Evolutionary conservation across 805 yeast species (phyloP).

Genomic region (Ogataea salicorniae): DNA sequence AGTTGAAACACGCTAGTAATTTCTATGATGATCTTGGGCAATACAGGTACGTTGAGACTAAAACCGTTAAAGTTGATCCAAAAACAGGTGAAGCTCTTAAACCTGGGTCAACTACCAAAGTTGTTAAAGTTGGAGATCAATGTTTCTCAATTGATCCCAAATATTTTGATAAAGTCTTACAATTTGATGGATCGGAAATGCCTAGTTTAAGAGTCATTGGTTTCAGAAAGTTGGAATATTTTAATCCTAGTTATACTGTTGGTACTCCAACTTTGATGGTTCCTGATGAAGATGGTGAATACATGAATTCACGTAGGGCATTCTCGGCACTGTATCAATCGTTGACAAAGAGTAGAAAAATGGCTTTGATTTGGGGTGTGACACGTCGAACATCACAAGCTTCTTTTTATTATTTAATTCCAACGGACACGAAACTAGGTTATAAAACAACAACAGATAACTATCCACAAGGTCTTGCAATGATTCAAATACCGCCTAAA

Average conservation of each 20-base stretch:
- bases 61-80: slow-evolving; percentile 34
- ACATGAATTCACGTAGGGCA: slow-evolving; percentile 59
- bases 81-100: slow-evolving; percentile 38
- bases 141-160: slow-evolving; percentile 34
- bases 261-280: slow-evolving; percentile 58
- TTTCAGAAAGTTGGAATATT: slow-evolving; percentile 45
- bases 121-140: slow-evolving; percentile 44
- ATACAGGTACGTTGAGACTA: slow-evolving; percentile 47
- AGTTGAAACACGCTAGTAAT: slow-evolving; percentile 41
- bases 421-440: slow-evolving; percentile 34
- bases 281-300: slow-evolving; percentile 55
- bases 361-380: slow-evolving; percentile 73
- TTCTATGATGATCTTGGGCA: slow-evolving; percentile 51
- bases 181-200: slow-evolving; percentile 28
- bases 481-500: slow-evolving; percentile 63
- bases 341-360: slow-evolving; percentile 44
- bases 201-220: slow-evolving; percentile 66
- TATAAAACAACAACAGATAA: slow-evolving; percentile 10
- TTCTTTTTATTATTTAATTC: slow-evolving; percentile 50
- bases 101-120: slow-evolving; percentile 29
- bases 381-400: slow-evolving; percentile 51
- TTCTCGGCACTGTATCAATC: slow-evolving; percentile 64
- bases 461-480: slow-evolving; percentile 67
- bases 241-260: slow-evolving; percentile 47
- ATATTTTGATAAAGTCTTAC: slow-evolving; percentile 31